phyloP scores from a whole-genome alignment of 2,329 filamentous ascomycete genomes.

The Diaporthe caulivora region DNA sequence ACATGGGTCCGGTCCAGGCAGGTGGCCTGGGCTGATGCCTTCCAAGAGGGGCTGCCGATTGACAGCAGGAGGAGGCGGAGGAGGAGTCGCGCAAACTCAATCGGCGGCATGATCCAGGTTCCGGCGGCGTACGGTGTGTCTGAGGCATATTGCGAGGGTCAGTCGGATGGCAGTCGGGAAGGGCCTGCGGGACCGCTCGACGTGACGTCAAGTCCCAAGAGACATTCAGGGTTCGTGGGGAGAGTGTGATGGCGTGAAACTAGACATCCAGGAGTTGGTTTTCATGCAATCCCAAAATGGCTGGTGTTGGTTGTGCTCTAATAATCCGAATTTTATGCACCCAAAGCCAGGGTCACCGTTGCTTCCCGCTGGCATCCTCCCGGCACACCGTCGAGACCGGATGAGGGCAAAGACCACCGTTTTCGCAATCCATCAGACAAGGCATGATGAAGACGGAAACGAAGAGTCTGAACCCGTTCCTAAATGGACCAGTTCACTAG shows the following conservation, averaged over 20 bases:
- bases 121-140: constrained; percentile 11
- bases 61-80: constrained; percentile 19
- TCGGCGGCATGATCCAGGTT: constrained; percentile 24
- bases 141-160: constrained; percentile 26
- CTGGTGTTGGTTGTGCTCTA: constrained; percentile 9
- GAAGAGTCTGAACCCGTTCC: not conserved
- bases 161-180: constrained; percentile 26
- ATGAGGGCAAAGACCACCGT: constrained; percentile 6
- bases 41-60: constrained; percentile 11
- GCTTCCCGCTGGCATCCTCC: constrained; percentile 1
- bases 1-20: constrained; percentile 2
- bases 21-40: constrained; percentile 26
- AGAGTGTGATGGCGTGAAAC: constrained; percentile 22
- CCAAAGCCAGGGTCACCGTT: constrained; percentile 27
- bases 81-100: constrained; percentile 22
- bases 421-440: not conserved
- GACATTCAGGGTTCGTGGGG: constrained; percentile 16
- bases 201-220: constrained; percentile 30
- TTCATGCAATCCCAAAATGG: constrained; percentile 32
- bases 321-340: constrained; percentile 30
- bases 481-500: not conserved
- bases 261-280: constrained; percentile 25
- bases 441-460: not conserved
- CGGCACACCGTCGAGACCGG: constrained; percentile 18
- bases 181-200: constrained; percentile 2